Evolutionary conservation across 768 basidiomycete species (phyloP).

Genomic region (Baorangia bicolor): DNA sequence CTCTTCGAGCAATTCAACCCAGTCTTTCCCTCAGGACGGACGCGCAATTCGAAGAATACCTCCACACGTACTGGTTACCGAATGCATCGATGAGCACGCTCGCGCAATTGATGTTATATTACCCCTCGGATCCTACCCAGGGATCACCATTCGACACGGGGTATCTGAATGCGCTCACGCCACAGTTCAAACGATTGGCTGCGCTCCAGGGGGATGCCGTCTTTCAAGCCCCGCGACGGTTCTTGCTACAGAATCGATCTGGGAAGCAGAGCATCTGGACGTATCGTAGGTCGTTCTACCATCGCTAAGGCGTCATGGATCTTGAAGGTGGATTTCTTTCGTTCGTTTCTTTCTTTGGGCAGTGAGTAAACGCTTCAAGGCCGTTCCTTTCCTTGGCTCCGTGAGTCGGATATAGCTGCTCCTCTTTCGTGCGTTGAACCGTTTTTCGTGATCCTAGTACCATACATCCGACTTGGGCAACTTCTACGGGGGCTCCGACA

Average conservation of each 20-base stretch:
- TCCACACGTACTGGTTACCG: constrained; percentile 33
- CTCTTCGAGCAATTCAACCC: neutral
- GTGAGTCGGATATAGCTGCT: constrained; percentile 26
- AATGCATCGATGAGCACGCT: constrained; percentile 23
- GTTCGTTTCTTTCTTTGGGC: neutral
- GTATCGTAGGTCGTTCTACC: constrained; percentile 3
- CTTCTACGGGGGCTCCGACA: constrained; percentile 43
- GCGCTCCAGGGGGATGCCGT: constrained; percentile 50
- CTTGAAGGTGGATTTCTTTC: neutral
- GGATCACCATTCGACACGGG: constrained; percentile 58
- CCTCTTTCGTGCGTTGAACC: neutral
- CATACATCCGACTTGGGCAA: constrained; percentile 45
- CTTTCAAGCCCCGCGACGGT: constrained; percentile 50
- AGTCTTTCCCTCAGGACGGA: constrained; percentile 16
- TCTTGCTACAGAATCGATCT: constrained; percentile 41
- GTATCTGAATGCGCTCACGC: constrained; percentile 40
- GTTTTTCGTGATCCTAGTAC: constrained; percentile 24
- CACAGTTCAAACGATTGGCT: constrained; percentile 52
- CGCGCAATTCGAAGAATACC: constrained; percentile 30
- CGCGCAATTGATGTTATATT: constrained; percentile 29
- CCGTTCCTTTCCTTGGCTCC: constrained; percentile 43
- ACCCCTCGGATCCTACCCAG: constrained; percentile 39
- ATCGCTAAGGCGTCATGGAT: neutral
- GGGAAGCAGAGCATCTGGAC: constrained; percentile 43
- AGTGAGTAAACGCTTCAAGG: constrained; percentile 50